Base-by-base conservation (phyloP, 2,329 filamentous ascomycete genomes). In the Pyrenophora tritici-repentis region DNA sequence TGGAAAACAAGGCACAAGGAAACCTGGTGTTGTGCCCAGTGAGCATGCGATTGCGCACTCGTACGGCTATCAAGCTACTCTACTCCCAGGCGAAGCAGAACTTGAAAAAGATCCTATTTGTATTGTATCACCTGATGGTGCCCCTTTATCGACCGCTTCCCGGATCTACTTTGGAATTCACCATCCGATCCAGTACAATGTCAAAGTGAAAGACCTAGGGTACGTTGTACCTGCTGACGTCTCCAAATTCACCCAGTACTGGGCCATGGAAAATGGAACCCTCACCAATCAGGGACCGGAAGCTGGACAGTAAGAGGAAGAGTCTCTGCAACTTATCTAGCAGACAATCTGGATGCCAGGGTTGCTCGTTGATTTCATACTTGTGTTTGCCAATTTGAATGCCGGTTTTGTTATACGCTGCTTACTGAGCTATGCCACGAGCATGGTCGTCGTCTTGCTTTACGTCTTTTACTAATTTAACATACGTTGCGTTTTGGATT, bases 161-260 rank as follows among this genome's bases (percentile, higher is more conserved):
- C 39, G 59, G 2, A 59, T 62, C 2, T 58, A 49, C 12, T 62
- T 52, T 18, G 72, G 65, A 4, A 76, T 77, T 12, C 55, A 73
- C 1, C 72, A 76, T 55, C 74, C 72, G 0, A 71, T 78, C 10
- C 72, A 79, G 46, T 71, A 76, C 46, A 77, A 78, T 44, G 61
- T 76, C 32, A 77, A 74, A 43, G 74, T 76, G 1, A 71, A 73
- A 16, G 65, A 74, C 1, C 56, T 78, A 4, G 76, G 77, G 0
- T 46, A 53, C 7, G 64, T 78, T 12, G 56, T 53, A 6, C 13
- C 44, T 3, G 34, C 39, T 2, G 68, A 67, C 3, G 56, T 74
- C 47, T 22, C 26, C 1, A 53, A 20, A 1, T 40, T 63, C 3
- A 29, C 38, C 1, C 37, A 33, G 3, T 55, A 63, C 35, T 63